These are phyloP conservation scores for Cicer yamashitae DNA, from an alignment of 306 rosid genomes.

Conservation along the genomic window DNA sequence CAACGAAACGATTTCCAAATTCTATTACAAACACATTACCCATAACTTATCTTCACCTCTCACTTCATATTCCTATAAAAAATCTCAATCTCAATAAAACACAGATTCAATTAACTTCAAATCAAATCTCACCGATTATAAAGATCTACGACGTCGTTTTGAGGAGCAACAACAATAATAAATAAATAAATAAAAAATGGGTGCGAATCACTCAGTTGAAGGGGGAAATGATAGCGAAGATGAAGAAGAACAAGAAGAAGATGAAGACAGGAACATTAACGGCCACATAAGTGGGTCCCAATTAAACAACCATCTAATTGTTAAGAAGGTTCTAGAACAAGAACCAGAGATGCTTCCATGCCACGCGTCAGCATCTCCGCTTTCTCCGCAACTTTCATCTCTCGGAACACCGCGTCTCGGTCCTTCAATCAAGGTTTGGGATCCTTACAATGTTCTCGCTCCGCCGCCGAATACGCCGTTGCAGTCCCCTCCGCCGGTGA, in stretches of 20 bases:
- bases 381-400: conserved; percentile 91
- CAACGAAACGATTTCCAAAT: no score
- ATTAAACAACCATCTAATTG: conserved; percentile 49
- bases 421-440: conserved; percentile 97
- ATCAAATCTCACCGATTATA: no score
- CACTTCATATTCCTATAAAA: no score
- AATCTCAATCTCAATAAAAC: no score
- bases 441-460: conserved; percentile 87
- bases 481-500: conserved; percentile 54
- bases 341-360: conserved; percentile 96
- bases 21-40: no score
- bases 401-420: conserved; percentile 92
- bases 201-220: conserved; percentile 67
- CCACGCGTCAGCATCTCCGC: conserved; percentile 93
- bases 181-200: conserved; percentile 31
- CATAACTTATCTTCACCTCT: no score
- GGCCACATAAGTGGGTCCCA: conserved; percentile 43
- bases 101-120: no score
- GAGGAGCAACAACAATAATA: not conserved
- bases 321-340: conserved; percentile 86
- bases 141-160: conserved; percentile 34
- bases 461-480: conserved; percentile 71
- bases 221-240: conserved; percentile 63
- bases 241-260: conserved; percentile 61
- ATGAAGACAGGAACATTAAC: conserved; percentile 48